phyloP scores from a whole-genome alignment of 495 filamentous ascomycete genomes.

The Pyronema omphalodes region DNA sequence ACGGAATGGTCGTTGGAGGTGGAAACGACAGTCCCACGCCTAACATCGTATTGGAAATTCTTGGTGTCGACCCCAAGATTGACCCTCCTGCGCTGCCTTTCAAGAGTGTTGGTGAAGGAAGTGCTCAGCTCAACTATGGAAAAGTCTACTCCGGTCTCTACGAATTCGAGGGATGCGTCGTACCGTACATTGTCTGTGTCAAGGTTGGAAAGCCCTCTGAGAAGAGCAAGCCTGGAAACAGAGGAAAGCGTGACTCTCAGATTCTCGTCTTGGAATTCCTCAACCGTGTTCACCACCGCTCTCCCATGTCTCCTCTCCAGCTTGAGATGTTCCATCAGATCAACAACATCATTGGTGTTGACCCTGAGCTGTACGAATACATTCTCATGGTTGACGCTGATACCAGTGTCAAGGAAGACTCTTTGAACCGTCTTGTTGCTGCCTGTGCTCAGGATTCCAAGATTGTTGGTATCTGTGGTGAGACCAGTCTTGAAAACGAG shows the following conservation, averaged over 20 bases:
- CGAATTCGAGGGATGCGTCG: conserved; percentile 74
- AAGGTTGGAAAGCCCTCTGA: conserved; percentile 96
- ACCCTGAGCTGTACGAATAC: conserved; percentile 94
- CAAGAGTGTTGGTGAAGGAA: conserved; percentile 74
- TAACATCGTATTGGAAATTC: conserved; percentile 91
- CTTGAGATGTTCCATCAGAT: conserved; percentile 98
- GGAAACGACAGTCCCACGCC: conserved; percentile 94
- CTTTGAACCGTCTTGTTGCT: conserved; percentile 78
- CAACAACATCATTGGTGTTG: conserved; percentile 96
- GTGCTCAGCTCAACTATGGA: conserved; percentile 88
- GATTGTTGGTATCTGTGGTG: conserved; percentile 93
- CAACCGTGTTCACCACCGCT: conserved; percentile 87
- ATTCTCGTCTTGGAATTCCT: conserved; percentile 73
- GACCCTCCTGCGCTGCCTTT: conserved; percentile 87
- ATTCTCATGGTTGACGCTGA: conserved; percentile 96
- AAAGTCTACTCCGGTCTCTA: conserved; percentile 98
- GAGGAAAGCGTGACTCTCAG: conserved; percentile 95
- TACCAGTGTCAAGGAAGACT: conserved; percentile 84
- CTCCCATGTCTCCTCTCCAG: conserved; percentile 86
- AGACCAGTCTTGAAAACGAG: conserved; percentile 91
- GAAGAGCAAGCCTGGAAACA: conserved; percentile 87
- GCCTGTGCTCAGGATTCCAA: conserved; percentile 86
- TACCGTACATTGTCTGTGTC: conserved; percentile 87
- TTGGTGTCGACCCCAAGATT: conserved; percentile 91
- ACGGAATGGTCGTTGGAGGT: conserved; percentile 88